Evolutionary conservation across 2,329 filamentous ascomycete genomes (phyloP).

Genomic region (Gyromitra esculenta): DNA sequence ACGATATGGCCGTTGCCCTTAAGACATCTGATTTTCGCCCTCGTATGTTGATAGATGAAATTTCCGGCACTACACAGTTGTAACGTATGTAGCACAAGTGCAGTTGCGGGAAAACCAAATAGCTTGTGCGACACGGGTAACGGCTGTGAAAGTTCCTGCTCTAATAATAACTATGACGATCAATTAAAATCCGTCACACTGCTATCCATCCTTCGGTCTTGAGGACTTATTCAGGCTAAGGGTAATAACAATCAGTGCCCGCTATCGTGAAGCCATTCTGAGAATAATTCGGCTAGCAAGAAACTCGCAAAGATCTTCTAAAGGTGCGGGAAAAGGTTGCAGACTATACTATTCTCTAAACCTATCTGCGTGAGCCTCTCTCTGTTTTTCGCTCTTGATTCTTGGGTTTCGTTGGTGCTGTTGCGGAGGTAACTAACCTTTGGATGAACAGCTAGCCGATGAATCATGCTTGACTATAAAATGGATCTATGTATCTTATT

Average conservation of each 20-base stretch:
- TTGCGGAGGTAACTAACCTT: background rate
- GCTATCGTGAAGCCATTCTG: constrained; percentile 5
- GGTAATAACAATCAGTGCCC: background rate
- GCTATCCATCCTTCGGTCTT: background rate
- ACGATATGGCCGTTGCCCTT: background rate
- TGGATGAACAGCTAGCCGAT: background rate
- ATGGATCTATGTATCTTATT: background rate
- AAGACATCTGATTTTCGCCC: background rate
- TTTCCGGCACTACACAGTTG: background rate
- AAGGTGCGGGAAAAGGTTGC: background rate
- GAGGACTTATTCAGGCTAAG: constrained; percentile 14
- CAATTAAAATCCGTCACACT: constrained; percentile 18
- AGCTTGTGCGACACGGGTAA: constrained; percentile 15
- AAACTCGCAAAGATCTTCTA: background rate
- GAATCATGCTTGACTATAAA: background rate
- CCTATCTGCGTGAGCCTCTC: constrained; percentile 1
- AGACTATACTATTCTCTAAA: background rate
- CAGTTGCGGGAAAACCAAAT: constrained; percentile 10
- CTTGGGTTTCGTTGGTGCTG: background rate
- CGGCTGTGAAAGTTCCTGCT: background rate
- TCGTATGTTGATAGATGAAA: constrained; percentile 8
- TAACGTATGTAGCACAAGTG: background rate
- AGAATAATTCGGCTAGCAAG: constrained; percentile 1
- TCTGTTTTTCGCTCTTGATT: background rate
- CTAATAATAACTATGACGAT: constrained; percentile 15